A percentile compares a stretch with the other conserved stretches of the same genome.
phyloP scores from a whole-genome alignment of 176 grass and related monocot genomes.

The Musa beccarii region DNA sequence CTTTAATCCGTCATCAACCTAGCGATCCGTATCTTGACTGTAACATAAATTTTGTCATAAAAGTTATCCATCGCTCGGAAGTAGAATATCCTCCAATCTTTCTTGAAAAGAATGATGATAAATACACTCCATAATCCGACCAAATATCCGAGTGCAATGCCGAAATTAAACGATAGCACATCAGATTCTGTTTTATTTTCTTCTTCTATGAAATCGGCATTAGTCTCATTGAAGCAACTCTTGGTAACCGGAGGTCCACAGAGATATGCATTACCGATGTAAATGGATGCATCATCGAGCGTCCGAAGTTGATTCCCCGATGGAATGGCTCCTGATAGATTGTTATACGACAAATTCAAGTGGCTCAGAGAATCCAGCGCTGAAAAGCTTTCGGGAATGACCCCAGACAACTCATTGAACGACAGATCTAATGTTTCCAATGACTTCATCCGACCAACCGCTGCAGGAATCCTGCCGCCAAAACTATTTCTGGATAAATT shows the following conservation, averaged over 20 bases:
- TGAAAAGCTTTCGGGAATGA: background rate
- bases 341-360: background rate
- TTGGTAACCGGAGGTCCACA: slow-evolving; percentile 15
- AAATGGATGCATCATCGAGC: slow-evolving; percentile 9
- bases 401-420: slow-evolving; percentile 3
- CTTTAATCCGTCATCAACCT: no score
- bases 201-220: no score
- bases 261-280: slow-evolving; percentile 9
- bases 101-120: no score
- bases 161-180: no score
- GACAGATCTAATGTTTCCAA: slow-evolving; percentile 19
- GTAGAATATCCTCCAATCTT: no score
- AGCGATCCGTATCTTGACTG: no score
- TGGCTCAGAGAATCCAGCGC: background rate
- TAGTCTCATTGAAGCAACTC: background rate
- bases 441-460: background rate
- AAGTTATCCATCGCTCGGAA: no score
- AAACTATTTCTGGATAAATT: background rate
- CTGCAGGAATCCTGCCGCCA: no score
- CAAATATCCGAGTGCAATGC: no score
- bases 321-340: background rate
- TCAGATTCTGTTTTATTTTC: no score
- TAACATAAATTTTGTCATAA: no score
- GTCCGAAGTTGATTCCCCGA: background rate
- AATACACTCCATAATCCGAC: no score